Conservation (phyloP, 1,284 basidiomycete genomes). For the Stygiomarasmius scandens region DNA sequence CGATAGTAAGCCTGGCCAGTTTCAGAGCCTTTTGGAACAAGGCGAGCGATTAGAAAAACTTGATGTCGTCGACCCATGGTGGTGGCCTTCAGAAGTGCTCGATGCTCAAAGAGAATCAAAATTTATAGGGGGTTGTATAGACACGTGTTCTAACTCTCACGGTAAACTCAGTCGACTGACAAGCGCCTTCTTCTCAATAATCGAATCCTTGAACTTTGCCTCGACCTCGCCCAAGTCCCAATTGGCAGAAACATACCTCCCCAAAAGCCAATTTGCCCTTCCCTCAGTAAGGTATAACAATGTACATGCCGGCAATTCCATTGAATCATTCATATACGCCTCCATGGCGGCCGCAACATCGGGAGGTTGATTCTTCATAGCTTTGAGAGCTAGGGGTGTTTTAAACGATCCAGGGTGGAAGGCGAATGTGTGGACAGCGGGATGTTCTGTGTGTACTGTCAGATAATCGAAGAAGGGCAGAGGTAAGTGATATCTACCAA, state of each 20-base stretch:
- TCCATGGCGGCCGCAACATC: background rate
- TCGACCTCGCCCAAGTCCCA: conserved; percentile 10
- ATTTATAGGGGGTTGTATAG: too few species aligned
- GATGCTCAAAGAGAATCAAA: too few species aligned
- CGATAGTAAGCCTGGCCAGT: conserved; percentile 29
- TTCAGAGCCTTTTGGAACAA: conserved; percentile 21
- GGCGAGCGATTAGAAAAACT: conserved; percentile 20
- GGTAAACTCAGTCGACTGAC: background rate
- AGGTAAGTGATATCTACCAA: background rate
- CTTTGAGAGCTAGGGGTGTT: background rate
- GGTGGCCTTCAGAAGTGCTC: too few species aligned
- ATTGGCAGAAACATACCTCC: conserved; percentile 7
- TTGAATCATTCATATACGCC: background rate
- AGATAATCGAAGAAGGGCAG: background rate
- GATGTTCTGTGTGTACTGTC: background rate
- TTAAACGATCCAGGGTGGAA: conserved; percentile 3
- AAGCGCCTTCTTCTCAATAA: conserved; percentile 4
- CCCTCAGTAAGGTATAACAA: conserved; percentile 4
- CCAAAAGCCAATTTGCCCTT: conserved; percentile 4
- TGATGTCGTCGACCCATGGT: conserved; percentile 25
- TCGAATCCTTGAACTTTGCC: background rate
- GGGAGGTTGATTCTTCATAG: background rate
- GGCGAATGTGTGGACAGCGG: background rate
- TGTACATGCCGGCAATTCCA: background rate
- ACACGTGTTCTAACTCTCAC: too few species aligned